A percentile compares a stretch with the other conserved stretches of the same genome.
These are phyloP conservation scores for Hypomontagnella monticulosa DNA, from an alignment of 495 filamentous ascomycete species.

Conservation along the genomic window DNA sequence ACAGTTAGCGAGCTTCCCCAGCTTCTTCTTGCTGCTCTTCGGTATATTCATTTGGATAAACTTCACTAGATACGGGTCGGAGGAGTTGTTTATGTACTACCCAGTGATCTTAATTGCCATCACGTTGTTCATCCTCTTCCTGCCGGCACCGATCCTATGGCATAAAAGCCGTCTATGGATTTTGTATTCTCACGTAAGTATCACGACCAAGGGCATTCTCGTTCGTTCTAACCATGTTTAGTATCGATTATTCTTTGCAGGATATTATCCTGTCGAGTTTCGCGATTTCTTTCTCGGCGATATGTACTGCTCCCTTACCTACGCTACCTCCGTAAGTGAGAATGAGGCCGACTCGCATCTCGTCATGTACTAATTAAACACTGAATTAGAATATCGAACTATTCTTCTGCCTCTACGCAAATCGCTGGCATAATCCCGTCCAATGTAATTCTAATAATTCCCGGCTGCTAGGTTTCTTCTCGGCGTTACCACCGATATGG, in stretches of 20 bases:
- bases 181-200: constrained; percentile 80
- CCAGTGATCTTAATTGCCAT: constrained; percentile 82
- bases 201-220: neutral
- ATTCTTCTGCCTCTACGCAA: constrained; percentile 92
- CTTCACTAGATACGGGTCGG: constrained; percentile 71
- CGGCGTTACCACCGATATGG: constrained; percentile 84
- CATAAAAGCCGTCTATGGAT: constrained; percentile 84
- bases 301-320: constrained; percentile 95
- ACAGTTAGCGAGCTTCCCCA: constrained; percentile 85
- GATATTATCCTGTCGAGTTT: constrained; percentile 93
- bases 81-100: constrained; percentile 83
- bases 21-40: constrained; percentile 78
- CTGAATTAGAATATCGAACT: constrained; percentile 79
- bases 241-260: constrained; percentile 86
- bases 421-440: constrained; percentile 72
- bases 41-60: constrained; percentile 89
- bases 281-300: constrained; percentile 97
- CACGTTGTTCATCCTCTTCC: constrained; percentile 71
- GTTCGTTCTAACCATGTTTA: constrained; percentile 47
- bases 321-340: constrained; percentile 80
- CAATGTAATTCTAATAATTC: constrained; percentile 90
- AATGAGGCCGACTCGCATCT: neutral
- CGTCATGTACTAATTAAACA: neutral
- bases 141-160: constrained; percentile 78
- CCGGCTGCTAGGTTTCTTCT: constrained; percentile 84